Conservation (phyloP, 2,329 filamentous ascomycete species). For the Beauveria pseudobassiana region DNA sequence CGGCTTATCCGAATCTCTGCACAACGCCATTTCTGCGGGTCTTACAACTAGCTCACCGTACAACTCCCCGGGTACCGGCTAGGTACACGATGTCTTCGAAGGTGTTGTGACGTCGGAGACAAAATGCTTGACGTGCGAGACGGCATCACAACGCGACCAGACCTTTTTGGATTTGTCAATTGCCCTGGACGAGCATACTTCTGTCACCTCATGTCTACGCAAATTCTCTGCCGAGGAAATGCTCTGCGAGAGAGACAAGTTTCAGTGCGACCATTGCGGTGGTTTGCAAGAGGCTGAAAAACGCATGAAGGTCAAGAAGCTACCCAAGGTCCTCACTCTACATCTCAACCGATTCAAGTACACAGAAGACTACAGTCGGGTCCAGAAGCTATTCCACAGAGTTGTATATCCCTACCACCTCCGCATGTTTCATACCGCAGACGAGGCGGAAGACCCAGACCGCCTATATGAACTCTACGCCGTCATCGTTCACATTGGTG, state of each 20-base stretch:
- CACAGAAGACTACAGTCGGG: conserved; percentile 84
- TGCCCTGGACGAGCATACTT: conserved; percentile 89
- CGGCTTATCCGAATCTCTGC: conserved; percentile 44
- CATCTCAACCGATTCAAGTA: conserved; percentile 98
- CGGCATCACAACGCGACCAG: conserved; percentile 88
- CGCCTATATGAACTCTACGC: conserved; percentile 94
- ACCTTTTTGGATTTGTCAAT: conserved; percentile 94
- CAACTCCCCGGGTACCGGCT: conserved; percentile 61
- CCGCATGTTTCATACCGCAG: conserved; percentile 93
- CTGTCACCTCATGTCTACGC: conserved; percentile 86
- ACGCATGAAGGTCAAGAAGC: conserved; percentile 95
- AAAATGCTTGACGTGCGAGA: conserved; percentile 92
- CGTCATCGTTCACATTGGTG: conserved; percentile 94
- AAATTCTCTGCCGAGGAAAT: conserved; percentile 98
- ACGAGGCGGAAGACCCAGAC: conserved; percentile 89
- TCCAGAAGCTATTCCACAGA: conserved; percentile 94
- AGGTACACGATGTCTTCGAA: conserved; percentile 97
- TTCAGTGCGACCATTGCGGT: conserved; percentile 95
- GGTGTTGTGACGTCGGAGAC: conserved; percentile 93
- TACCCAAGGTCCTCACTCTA: conserved; percentile 84
- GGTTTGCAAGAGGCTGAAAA: conserved; percentile 97
- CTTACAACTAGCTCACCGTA: conserved; percentile 34
- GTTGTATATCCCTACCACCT: conserved; percentile 97
- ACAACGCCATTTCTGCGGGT: conserved; percentile 27
- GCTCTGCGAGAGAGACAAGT: conserved; percentile 97